Conservation (phyloP, 2,329 filamentous ascomycete genomes). For the Didymella segeticola region DNA sequence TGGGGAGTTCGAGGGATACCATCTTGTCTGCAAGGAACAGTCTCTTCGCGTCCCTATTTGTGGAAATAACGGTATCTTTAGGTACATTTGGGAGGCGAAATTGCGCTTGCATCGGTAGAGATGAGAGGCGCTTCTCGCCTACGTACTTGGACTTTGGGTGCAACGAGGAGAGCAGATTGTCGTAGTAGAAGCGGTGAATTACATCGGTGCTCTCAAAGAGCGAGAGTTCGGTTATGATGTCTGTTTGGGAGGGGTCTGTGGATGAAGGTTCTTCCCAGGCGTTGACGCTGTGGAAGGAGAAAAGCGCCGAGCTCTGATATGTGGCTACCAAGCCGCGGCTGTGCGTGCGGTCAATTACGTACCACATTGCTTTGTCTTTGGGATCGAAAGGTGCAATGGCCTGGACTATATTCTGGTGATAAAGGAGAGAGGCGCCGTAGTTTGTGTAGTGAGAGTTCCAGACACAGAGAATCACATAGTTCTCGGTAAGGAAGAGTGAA, state of each 20-base stretch:
- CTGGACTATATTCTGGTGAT: conserved; percentile 71
- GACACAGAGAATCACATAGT: conserved; percentile 75
- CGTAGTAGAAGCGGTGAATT: conserved; percentile 71
- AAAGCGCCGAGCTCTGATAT: conserved; percentile 72
- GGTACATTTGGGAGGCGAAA: conserved; percentile 45
- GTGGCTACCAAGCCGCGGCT: conserved; percentile 70
- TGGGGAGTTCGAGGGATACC: conserved; percentile 66
- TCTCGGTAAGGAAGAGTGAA: conserved; percentile 75
- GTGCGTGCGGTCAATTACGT: conserved; percentile 71
- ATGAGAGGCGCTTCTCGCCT: conserved; percentile 34
- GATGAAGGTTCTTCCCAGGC: conserved; percentile 69
- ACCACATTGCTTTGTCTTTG: conserved; percentile 68
- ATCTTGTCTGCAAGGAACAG: conserved; percentile 60
- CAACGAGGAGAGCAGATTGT: conserved; percentile 38
- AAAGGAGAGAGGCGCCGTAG: conserved; percentile 67
- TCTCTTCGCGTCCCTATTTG: conserved; percentile 44
- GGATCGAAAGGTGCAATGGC: conserved; percentile 69
- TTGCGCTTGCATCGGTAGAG: conserved; percentile 37
- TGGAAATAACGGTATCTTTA: conserved; percentile 27
- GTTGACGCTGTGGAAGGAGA: conserved; percentile 83
- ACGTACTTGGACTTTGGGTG: conserved; percentile 17
- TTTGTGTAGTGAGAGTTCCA: conserved; percentile 69
- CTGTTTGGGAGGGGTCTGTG: conserved; percentile 46
- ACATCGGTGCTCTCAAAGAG: conserved; percentile 70
- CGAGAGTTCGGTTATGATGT: conserved; percentile 71